phyloP scores from a whole-genome alignment of 768 basidiomycete genomes.

The Lactifluus hygrophoroides region DNA sequence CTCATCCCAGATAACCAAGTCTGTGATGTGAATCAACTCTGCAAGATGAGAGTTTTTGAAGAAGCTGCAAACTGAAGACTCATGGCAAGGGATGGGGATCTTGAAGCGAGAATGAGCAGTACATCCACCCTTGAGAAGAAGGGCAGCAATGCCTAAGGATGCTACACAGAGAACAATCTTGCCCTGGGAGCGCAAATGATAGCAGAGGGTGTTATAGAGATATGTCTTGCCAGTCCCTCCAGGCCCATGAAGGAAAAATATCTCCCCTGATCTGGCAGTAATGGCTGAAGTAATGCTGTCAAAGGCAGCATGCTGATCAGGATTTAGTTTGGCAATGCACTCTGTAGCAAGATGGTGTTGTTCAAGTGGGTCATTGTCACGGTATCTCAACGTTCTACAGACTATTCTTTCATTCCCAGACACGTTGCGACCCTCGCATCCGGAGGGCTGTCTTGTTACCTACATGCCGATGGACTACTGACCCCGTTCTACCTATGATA shows the following conservation, averaged over 20 bases:
- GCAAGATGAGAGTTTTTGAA: background rate
- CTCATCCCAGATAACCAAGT: background rate
- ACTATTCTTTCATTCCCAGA: too few species aligned
- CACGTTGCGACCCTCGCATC: too few species aligned
- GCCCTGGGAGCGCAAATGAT: too few species aligned
- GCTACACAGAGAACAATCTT: conserved; percentile 43
- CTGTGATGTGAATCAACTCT: background rate
- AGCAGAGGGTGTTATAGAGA: conserved; percentile 30
- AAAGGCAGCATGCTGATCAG: conserved; percentile 19
- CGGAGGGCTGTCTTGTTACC: too few species aligned
- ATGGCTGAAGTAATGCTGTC: conserved; percentile 20
- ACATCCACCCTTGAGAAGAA: conserved; percentile 35
- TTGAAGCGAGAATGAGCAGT: conserved; percentile 44
- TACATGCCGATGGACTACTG: too few species aligned
- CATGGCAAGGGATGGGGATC: conserved; percentile 32
- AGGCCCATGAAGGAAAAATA: conserved; percentile 37
- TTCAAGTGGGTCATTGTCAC: conserved; percentile 23
- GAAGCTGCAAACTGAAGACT: conserved; percentile 6
- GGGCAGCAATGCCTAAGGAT: conserved; percentile 38
- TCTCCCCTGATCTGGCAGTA: conserved; percentile 3
- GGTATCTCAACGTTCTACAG: too few species aligned
- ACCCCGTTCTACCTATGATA: too few species aligned
- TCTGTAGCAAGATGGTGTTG: background rate
- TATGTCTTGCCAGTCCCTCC: conserved; percentile 42
- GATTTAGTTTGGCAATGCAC: conserved; percentile 12